Percentiles rank a stretch among this genome's conserved stretches.
phyloP scores from a whole-genome alignment of 306 rosid species.

The Mucuna pruriens region DNA sequence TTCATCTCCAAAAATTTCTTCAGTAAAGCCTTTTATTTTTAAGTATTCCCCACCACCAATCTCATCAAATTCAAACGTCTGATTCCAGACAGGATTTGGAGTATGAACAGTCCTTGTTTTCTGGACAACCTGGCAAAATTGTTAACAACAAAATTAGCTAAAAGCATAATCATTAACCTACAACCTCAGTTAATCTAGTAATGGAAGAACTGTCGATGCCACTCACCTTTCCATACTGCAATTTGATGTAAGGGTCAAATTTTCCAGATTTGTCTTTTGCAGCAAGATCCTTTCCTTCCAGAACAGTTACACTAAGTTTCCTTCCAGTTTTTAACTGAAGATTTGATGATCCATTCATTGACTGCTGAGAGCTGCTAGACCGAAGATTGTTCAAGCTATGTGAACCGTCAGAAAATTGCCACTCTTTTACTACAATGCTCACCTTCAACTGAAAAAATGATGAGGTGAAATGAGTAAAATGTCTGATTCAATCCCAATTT shows the following conservation, averaged over 20 bases:
- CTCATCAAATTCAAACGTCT: conserved; percentile 84
- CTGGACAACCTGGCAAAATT: conserved; percentile 59
- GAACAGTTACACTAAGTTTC: conserved; percentile 70
- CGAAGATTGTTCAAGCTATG: conserved; percentile 58
- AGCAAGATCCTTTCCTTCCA: conserved; percentile 82
- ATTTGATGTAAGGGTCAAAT: conserved; percentile 69
- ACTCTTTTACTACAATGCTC: conserved; percentile 77
- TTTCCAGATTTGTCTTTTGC: conserved; percentile 77
- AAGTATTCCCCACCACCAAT: conserved; percentile 81
- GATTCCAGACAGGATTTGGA: conserved; percentile 74
- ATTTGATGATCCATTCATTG: conserved; percentile 72
- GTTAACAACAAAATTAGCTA: conserved; percentile 28
- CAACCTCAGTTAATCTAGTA: conserved; percentile 8
- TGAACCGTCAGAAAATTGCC: conserved; percentile 96
- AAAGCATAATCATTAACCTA: conserved; percentile 9
- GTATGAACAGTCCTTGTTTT: conserved; percentile 67
- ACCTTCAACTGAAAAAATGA: conserved; percentile 71
- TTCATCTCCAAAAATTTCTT: conserved; percentile 82
- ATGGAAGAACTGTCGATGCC: conserved; percentile 19
- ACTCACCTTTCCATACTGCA: conserved; percentile 91
- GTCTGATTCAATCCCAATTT: background rate
- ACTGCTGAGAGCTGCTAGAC: conserved; percentile 46
- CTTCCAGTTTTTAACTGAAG: conserved; percentile 76
- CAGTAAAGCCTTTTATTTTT: conserved; percentile 70
- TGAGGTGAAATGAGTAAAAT: conserved; percentile 26